These are phyloP conservation scores for Aegilops tauschii DNA, from an alignment of 176 grass and related monocot genomes.

Conservation along the genomic window DNA sequence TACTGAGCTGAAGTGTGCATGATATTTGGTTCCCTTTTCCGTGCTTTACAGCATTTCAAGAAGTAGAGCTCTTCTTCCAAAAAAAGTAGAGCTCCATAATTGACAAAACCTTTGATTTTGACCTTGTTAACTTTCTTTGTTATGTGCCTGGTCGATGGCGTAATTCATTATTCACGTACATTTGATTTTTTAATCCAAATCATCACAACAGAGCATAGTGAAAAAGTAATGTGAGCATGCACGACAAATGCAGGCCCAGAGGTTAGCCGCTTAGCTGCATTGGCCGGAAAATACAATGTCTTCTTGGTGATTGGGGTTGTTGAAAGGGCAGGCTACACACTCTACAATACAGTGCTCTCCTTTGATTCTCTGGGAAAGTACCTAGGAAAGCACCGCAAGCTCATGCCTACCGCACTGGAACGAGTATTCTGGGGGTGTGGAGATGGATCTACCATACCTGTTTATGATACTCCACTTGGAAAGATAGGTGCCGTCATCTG, in stretches of 20 bases:
- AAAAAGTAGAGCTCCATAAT: neutral
- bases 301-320: conserved; percentile 86
- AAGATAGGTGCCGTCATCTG: conserved; percentile 82
- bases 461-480: conserved; percentile 84
- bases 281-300: conserved; percentile 86
- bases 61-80: neutral
- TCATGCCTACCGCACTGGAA: conserved; percentile 85
- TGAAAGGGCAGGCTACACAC: conserved; percentile 79
- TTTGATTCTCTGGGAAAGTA: conserved; percentile 77
- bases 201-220: neutral
- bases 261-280: conserved; percentile 62
- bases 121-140: neutral
- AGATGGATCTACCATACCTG: conserved; percentile 94
- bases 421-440: conserved; percentile 87
- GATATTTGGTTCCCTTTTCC: neutral
- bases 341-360: conserved; percentile 77
- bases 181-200: neutral
- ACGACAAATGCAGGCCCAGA: conserved; percentile 64
- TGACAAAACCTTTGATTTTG: neutral
- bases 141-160: neutral
- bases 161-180: neutral
- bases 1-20: neutral
- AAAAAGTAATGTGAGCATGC: neutral
- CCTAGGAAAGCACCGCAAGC: conserved; percentile 82
- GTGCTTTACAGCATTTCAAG: neutral